Base-by-base conservation (phyloP, 2,329 filamentous ascomycete genomes). In the Chalaropsis thielavioides region DNA sequence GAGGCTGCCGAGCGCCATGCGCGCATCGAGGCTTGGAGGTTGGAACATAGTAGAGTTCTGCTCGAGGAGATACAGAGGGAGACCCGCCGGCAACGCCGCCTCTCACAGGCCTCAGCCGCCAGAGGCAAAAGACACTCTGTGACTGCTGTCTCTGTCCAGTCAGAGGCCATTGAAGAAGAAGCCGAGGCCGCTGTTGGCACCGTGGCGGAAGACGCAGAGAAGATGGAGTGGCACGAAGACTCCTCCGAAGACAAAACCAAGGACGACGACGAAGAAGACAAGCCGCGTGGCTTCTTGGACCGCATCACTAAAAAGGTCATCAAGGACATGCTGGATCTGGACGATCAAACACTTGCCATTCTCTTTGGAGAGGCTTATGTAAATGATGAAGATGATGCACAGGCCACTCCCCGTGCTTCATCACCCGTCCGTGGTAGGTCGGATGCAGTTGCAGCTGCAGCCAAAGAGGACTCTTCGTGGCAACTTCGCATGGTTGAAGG, bases 21-120 rank as follows among this genome's bases (percentile, higher is more conserved):
- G 70, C 83, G 92, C 67, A 95, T 99, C 72, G 92, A 97, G 75
- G 83, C 84, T 62, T 99, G 94, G 94, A 83, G 92, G 65, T 76
- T 95, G 71, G 92, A 97, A 71, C 92, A 99, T 73, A 96, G 91
- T 73, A 83, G 84, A 66, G 84, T 90, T 11, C 78, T 99, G 35
- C 74, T 96, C 41, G 89, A 95, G 65, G 90, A 96, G 74, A 92
- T 97, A 60, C 89, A 95, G 74, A 87, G 84, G 68, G 90, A 96
- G 75, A 95, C 91, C 64, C 78, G 80, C 68, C 81, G 88, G 66
- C 62, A 67, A 61, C 82, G 88, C 66, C 80, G 86, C 40, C 82
- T 83, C 73, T 86, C 83, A 7, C 78, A 84, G 69, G 78, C 78
- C 56, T 83, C 81, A 67, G 35, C 69, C 69, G 60, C 67, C 72